Evolutionary conservation across 805 yeast species (phyloP), one percentile per base, ranked within the genome.

Genomic region (Starmerella geochares): DNA sequence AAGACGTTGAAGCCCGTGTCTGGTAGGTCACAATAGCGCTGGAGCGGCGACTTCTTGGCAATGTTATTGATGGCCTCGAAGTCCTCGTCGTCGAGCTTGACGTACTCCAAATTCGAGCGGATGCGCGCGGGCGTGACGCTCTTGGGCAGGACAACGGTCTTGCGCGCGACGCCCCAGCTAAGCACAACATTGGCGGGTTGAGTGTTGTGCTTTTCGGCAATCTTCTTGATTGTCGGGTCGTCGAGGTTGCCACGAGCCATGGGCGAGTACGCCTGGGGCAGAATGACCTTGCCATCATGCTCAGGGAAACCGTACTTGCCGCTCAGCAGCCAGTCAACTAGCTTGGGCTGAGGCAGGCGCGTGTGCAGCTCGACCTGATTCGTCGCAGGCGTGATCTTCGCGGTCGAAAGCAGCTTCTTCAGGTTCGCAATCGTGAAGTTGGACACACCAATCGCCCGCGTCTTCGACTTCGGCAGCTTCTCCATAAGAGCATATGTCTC

Each of bases 331-430:
- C 62, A 81, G 31, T 75, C 72, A 39, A 74, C 60, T 56, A 84
- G 69, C 55, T 79, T 78, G 8, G 65, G 68, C 64, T 83, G 88
- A 41, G 84, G 84, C 51, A 81, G 70, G 54, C 73, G 73, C 42
- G 88, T 86, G 65, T 85, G 94, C 33, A 78, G 67, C 69, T 86
- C 94, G 52, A 83, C 72, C 70, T 86, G 94, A 67, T 81, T 78
- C 37, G 72, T 77, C 11, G 77, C 86, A 5, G 95, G 95, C 28
- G 71, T 73, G 45, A 76, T 51, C 57, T 53, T 58, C 42, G 65
- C 60, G 25, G 57, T 51, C 29, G 60, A 53, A 47, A 82, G 69
- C 51, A 84, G 67, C 46, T 66, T 71, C 51, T 73, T 67, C 54
- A 81, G 61, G 56, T 76, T 73, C 49, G 69, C 72, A 24, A 74